Evolutionary conservation across 2,329 filamentous ascomycete genomes (phyloP), one percentile per base, ranked within the genome.

Genomic region (Fusarium avenaceum): DNA sequence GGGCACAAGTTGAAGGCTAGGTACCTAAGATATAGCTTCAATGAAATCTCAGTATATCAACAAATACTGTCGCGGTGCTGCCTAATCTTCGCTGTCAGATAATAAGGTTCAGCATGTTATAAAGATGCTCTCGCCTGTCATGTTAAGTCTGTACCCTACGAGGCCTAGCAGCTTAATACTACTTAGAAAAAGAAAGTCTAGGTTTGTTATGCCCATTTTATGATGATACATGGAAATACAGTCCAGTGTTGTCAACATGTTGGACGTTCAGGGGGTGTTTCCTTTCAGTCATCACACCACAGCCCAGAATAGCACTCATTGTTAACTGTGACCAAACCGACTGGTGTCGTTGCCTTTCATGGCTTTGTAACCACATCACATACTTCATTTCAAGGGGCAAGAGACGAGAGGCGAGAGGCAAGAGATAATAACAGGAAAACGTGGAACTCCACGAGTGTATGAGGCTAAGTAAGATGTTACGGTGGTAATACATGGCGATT

Each of bases 401-500:
- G 15, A 24, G 24, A 13, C 3, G n/a, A n/a, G 8, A 24, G 24
- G 15, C 3, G n/a, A 19, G 8, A 24, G 24, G 15, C 2, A 15
- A 19, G 8, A 39, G 22, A 33, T 19, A 22, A 43, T 39, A 33
- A 33, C 28, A 32, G 38, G 17, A 54, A 46, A 39, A 44, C 51
- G 46, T 51, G 60, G 38, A 50, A 48, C 10, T 28, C 42, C 65
- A 62, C 46, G 42, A 33, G 40, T 51, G 20, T 40, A 45, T 54
- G 50, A 63, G 50, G 48, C 56, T 61, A 67, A 48, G n/a, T 42
- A 57, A 26, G 24, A 38, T 43, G 44, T 57, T 61, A 69, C 44
- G 65, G 26, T 67, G 52, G 58, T 69, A 57, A 54, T 69, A 69
- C 66, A 70, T 67, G 50, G 57, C 49, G 63, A 43, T 55, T 40